Percentiles rank a stretch among this genome's conserved stretches.
phyloP scores from a whole-genome alignment of 2,329 filamentous ascomycete species.

The Zymoseptoria pseudotritici region DNA sequence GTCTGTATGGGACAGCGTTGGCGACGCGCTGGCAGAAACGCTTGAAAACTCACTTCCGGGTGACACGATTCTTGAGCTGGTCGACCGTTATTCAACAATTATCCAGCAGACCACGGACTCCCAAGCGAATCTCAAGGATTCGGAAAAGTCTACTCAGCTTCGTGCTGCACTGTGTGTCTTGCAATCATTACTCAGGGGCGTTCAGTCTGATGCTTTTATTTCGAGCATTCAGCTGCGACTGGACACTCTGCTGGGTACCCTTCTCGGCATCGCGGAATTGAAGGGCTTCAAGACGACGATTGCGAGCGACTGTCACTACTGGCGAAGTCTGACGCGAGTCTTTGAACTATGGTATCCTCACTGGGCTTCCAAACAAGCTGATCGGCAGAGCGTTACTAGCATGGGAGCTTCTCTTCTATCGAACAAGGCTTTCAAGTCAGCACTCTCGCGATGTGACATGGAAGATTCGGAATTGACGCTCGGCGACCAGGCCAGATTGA shows the following conservation, averaged over 20 bases:
- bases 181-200: constrained; percentile 6
- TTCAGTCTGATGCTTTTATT: constrained; percentile 7
- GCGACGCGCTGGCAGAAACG: constrained; percentile 12
- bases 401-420: not conserved
- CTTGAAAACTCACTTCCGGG: constrained; percentile 16
- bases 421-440: constrained; percentile 7
- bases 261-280: constrained; percentile 4
- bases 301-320: constrained; percentile 6
- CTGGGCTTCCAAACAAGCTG: constrained; percentile 7
- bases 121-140: not conserved
- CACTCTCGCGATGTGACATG: constrained; percentile 3
- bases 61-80: constrained; percentile 11
- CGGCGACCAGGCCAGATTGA: not conserved
- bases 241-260: constrained; percentile 3
- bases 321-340: constrained; percentile 12
- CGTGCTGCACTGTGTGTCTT: constrained; percentile 3
- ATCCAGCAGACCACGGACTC: not conserved
- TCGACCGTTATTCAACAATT: constrained; percentile 5
- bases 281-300: not conserved
- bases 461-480: not conserved
- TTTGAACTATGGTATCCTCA: constrained; percentile 18
- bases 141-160: not conserved
- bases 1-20: constrained; percentile 20
- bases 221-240: constrained; percentile 6
- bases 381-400: not conserved